phyloP scores from a whole-genome alignment of 108 stramenopile species.

The Skeletonema grethae region DNA sequence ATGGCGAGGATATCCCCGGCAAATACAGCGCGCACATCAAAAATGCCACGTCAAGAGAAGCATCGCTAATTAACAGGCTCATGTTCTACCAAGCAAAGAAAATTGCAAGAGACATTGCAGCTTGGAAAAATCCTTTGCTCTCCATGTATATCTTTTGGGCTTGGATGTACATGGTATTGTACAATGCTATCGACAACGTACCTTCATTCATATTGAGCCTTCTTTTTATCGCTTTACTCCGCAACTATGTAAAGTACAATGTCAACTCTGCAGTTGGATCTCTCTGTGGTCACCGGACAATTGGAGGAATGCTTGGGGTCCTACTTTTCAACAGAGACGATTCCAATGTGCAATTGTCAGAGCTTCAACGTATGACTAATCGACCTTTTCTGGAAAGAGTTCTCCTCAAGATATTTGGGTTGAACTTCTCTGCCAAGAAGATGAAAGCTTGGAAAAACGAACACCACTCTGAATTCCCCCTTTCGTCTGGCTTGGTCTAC shows the following conservation, averaged over 20 bases:
- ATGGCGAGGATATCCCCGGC: slow-evolving; percentile 59
- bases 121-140: slow-evolving; percentile 56
- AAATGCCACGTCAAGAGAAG: slow-evolving; percentile 43
- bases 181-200: slow-evolving; percentile 38
- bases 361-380: slow-evolving; percentile 5
- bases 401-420: not conserved
- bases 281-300: slow-evolving; percentile 56
- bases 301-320: slow-evolving; percentile 49
- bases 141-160: slow-evolving; percentile 50
- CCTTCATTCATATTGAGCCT: slow-evolving; percentile 48
- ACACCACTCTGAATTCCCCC: slow-evolving; percentile 75
- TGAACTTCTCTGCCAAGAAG: slow-evolving; percentile 8
- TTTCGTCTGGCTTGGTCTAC: slow-evolving; percentile 65
- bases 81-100: slow-evolving; percentile 21
- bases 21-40: slow-evolving; percentile 42
- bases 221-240: slow-evolving; percentile 42
- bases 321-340: slow-evolving; percentile 41
- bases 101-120: slow-evolving; percentile 25
- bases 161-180: slow-evolving; percentile 64
- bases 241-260: slow-evolving; percentile 52
- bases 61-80: slow-evolving; percentile 39
- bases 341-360: slow-evolving; percentile 3
- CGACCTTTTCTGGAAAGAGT: slow-evolving; percentile 7
- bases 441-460: slow-evolving; percentile 36
- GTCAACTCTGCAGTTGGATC: slow-evolving; percentile 36